Evolutionary conservation across 306 rosid species (phyloP).

Genomic region (Cicer judaicum): DNA sequence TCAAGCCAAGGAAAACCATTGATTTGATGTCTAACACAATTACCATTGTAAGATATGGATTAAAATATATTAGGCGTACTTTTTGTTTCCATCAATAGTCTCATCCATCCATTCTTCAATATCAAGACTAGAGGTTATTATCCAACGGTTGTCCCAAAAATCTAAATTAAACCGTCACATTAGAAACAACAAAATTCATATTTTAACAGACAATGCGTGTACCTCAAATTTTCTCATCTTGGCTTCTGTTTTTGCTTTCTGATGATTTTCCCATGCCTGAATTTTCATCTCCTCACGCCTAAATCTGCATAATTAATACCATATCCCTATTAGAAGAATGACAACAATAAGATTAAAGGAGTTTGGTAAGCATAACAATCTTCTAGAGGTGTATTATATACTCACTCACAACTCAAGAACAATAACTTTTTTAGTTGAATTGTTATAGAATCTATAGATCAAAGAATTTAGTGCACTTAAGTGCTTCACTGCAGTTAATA

Average conservation of each 20-base stretch:
- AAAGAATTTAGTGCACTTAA: background rate
- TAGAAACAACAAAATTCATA: conserved; percentile 26
- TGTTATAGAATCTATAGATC: background rate
- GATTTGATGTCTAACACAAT: too few relatives aligned
- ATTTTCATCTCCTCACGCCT: conserved; percentile 96
- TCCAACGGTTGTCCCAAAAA: conserved; percentile 27
- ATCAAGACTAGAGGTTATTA: conserved; percentile 15
- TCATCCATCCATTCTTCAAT: background rate
- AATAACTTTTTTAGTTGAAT: too few relatives aligned
- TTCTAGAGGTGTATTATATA: background rate
- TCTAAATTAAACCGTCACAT: conserved; percentile 14
- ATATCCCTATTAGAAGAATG: conserved; percentile 20
- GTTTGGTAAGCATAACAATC: background rate
- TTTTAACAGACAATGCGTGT: conserved; percentile 27
- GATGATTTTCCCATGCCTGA: conserved; percentile 96
- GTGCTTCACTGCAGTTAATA: background rate
- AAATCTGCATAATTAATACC: conserved; percentile 65
- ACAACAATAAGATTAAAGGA: background rate
- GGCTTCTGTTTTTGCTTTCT: conserved; percentile 96
- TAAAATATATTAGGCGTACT: background rate
- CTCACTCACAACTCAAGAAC: background rate
- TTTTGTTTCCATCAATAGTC: conserved; percentile 15
- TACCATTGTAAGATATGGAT: background rate
- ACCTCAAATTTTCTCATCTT: conserved; percentile 96
- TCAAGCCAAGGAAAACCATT: too few relatives aligned